Evolutionary conservation across 2,329 filamentous ascomycete genomes (phyloP).

Genomic region (Zasmidium citrigriseum): DNA sequence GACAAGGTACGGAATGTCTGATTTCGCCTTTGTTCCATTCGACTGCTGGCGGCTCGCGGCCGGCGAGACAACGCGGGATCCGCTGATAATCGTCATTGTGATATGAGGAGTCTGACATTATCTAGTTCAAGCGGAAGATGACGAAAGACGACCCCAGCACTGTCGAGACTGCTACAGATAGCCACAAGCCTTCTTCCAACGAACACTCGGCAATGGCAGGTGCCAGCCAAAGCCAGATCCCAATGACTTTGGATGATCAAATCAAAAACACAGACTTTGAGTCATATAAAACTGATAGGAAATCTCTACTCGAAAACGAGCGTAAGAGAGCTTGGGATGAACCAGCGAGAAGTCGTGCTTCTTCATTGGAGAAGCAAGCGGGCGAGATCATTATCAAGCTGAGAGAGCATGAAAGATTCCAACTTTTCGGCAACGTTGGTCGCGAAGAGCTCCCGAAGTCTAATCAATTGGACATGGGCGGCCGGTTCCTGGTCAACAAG

Average conservation of each 20-base stretch:
- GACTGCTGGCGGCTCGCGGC: too few relatives aligned
- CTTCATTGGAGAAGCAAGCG: constrained; percentile 33
- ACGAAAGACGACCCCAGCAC: background rate
- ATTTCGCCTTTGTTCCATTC: too few relatives aligned
- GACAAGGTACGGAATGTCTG: constrained; percentile 6
- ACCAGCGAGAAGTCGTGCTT: constrained; percentile 29
- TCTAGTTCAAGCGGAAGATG: background rate
- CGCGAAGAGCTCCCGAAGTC: constrained; percentile 43
- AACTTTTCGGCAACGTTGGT: constrained; percentile 44
- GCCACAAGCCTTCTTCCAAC: background rate
- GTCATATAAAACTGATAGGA: constrained; percentile 28
- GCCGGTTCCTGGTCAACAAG: constrained; percentile 49
- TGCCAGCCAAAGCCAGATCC: background rate
- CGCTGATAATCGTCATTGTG: background rate
- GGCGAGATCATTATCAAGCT: constrained; percentile 38
- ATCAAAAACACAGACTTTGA: background rate
- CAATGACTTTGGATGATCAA: background rate
- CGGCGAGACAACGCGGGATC: background rate
- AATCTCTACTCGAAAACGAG: constrained; percentile 36
- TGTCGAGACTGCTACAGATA: background rate
- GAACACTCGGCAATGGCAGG: background rate
- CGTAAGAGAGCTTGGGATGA: constrained; percentile 39
- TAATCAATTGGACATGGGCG: constrained; percentile 48
- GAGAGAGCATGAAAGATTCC: constrained; percentile 45
- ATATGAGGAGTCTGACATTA: background rate